A percentile compares a stretch with the other conserved stretches of the same genome.
Evolutionary conservation across 228 moss, liverwort and hornwort species (phyloP).

Genomic region (Sphagnum magellanicum): DNA sequence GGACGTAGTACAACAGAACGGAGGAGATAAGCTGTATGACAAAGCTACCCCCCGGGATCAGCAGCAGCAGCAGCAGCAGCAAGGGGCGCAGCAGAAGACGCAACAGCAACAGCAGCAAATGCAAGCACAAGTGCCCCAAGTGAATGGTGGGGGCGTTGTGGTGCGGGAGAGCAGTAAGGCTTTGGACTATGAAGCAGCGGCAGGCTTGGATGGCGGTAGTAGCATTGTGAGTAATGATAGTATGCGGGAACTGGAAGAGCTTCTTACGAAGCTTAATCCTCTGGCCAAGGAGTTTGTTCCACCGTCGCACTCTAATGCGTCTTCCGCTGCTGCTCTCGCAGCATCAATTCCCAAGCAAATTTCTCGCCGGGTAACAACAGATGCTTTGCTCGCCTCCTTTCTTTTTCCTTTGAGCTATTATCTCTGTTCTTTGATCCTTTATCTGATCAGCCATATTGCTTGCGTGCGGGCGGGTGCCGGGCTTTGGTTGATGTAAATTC

Average conservation of each 20-base stretch:
- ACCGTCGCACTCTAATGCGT: constrained; percentile 51
- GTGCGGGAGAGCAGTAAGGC: constrained; percentile 36
- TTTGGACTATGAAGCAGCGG: constrained; percentile 23
- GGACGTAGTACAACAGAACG: constrained; percentile 55
- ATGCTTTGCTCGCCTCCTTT: constrained; percentile 1
- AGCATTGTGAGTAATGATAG: constrained; percentile 75
- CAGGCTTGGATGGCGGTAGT: constrained; percentile 48
- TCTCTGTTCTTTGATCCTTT: no score
- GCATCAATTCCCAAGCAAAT: constrained; percentile 59
- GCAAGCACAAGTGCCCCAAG: constrained; percentile 18
- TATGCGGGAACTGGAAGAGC: constrained; percentile 88
- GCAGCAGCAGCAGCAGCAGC: not conserved
- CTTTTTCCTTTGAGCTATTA: no score
- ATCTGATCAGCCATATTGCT: not conserved
- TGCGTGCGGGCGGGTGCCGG: not conserved
- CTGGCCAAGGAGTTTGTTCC: constrained; percentile 88
- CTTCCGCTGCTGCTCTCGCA: constrained; percentile 33
- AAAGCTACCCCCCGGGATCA: no score
- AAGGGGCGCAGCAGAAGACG: not conserved
- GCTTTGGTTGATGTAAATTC: constrained; percentile 24
- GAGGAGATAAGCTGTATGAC: constrained; percentile 55
- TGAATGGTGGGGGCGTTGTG: constrained; percentile 50
- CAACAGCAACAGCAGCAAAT: constrained; percentile 8
- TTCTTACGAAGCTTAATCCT: constrained; percentile 89
- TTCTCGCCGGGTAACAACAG: constrained; percentile 55